Evolutionary conservation across 768 basidiomycete genomes (phyloP).

Genomic region (Tremella fuciformis): DNA sequence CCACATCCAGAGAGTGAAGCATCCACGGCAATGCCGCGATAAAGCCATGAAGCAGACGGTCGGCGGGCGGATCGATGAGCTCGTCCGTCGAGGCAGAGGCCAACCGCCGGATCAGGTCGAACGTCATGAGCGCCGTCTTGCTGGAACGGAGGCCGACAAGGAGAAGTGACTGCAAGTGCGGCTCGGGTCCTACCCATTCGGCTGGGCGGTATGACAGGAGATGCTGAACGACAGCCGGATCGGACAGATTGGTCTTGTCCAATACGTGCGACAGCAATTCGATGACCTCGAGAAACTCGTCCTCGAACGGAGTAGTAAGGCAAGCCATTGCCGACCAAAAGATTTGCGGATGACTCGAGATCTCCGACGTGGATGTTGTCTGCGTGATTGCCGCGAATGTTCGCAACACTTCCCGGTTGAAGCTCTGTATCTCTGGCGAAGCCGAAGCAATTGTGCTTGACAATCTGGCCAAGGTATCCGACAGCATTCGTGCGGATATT

Average conservation of each 20-base stretch:
- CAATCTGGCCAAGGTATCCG: slow-evolving; percentile 73
- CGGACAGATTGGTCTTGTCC: slow-evolving; percentile 67
- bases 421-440: slow-evolving; percentile 73
- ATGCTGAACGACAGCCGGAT: slow-evolving; percentile 65
- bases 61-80: slow-evolving; percentile 62
- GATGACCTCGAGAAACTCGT: slow-evolving; percentile 70
- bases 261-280: slow-evolving; percentile 66
- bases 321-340: slow-evolving; percentile 84
- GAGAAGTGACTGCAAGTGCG: slow-evolving; percentile 67
- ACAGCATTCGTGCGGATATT: slow-evolving; percentile 68
- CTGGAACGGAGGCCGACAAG: slow-evolving; percentile 78
- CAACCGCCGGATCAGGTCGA: slow-evolving; percentile 66
- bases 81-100: slow-evolving; percentile 62
- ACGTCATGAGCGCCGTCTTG: slow-evolving; percentile 63
- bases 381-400: slow-evolving; percentile 61
- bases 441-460: slow-evolving; percentile 77
- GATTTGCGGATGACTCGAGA: slow-evolving; percentile 67
- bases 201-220: slow-evolving; percentile 66
- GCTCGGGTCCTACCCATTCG: slow-evolving; percentile 64
- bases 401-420: slow-evolving; percentile 75
- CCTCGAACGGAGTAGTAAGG: slow-evolving; percentile 75
- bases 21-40: slow-evolving; percentile 83
- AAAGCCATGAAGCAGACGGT: slow-evolving; percentile 53
- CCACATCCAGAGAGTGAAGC: slow-evolving; percentile 70
- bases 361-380: slow-evolving; percentile 60